These are phyloP conservation scores for Tetrapisispora namnaoensis DNA, from an alignment of 805 yeast genomes.

Conservation along the genomic window DNA sequence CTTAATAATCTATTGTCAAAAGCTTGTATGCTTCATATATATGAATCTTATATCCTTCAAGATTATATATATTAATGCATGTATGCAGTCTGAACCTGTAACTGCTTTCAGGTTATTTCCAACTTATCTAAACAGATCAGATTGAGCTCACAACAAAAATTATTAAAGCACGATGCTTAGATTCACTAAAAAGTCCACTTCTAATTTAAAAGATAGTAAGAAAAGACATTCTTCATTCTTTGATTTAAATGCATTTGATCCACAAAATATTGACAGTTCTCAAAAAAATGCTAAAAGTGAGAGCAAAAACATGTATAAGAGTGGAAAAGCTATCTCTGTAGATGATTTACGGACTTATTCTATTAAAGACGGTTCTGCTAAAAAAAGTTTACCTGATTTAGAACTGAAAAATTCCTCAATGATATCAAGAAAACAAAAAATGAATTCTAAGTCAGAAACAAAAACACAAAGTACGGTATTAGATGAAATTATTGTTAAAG, in stretches of 20 bases:
- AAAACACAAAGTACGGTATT: slow-evolving; percentile 21
- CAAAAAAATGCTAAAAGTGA: background rate
- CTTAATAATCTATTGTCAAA: too few relatives aligned
- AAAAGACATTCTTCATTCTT: slow-evolving; percentile 22
- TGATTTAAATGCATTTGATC: slow-evolving; percentile 2
- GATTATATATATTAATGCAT: too few relatives aligned
- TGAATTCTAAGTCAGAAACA: background rate
- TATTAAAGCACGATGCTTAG: slow-evolving; percentile 7
- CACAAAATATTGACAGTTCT: background rate
- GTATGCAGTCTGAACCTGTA: too few relatives aligned
- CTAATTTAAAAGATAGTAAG: slow-evolving; percentile 4
- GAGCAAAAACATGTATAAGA: background rate
- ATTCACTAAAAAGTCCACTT: slow-evolving; percentile 7
- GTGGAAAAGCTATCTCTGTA: background rate
- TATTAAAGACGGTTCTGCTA: background rate
- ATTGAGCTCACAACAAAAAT: background rate
- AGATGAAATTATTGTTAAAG: slow-evolving; percentile 21
- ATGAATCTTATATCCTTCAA: too few relatives aligned
- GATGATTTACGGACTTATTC: background rate
- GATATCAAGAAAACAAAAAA: background rate
- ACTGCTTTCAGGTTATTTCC: too few relatives aligned
- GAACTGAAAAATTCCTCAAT: background rate
- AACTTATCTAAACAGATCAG: too few relatives aligned
- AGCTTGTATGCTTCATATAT: too few relatives aligned
- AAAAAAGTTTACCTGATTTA: too few relatives aligned